A percentile compares a stretch with the other conserved stretches of the same genome.
These are phyloP conservation scores for Schwanniomyces etchellsii DNA, from an alignment of 1,139 yeast genomes.

Conservation along the genomic window DNA sequence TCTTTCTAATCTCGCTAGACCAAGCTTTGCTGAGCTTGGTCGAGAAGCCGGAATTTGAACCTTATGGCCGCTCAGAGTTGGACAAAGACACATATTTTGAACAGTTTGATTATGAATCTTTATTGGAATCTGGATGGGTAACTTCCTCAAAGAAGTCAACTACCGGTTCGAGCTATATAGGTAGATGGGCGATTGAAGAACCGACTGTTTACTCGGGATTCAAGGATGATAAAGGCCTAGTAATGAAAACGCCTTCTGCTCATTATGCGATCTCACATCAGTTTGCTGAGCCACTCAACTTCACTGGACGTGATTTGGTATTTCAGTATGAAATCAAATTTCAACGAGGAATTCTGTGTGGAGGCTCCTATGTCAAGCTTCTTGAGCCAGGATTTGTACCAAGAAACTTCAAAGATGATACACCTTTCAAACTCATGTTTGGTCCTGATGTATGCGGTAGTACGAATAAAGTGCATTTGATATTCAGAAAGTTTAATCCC, in stretches of 20 bases:
- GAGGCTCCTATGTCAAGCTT: conserved; percentile 84
- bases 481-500: conserved; percentile 55
- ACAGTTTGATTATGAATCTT: conserved; percentile 47
- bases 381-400: conserved; percentile 40
- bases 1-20: too few species aligned
- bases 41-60: too few species aligned
- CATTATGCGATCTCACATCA: conserved; percentile 71
- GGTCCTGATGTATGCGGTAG: conserved; percentile 92
- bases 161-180: conserved; percentile 53
- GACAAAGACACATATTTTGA: conserved; percentile 53
- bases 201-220: conserved; percentile 49
- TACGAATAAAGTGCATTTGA: conserved; percentile 73
- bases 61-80: conserved; percentile 16
- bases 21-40: too few species aligned
- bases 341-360: conserved; percentile 73
- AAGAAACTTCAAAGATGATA: conserved; percentile 47
- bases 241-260: conserved; percentile 68
- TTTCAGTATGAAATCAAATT: conserved; percentile 84
- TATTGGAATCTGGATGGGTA: conserved; percentile 52
- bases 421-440: conserved; percentile 84
- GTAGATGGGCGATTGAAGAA: conserved; percentile 69
- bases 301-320: conserved; percentile 61
- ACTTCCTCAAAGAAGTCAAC: conserved; percentile 55
- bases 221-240: conserved; percentile 64
- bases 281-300: conserved; percentile 49